Percentiles rank a stretch among this genome's conserved stretches.
These are phyloP conservation scores for Penicillium turbatum DNA, from an alignment of 495 filamentous ascomycete species.

Conservation along the genomic window DNA sequence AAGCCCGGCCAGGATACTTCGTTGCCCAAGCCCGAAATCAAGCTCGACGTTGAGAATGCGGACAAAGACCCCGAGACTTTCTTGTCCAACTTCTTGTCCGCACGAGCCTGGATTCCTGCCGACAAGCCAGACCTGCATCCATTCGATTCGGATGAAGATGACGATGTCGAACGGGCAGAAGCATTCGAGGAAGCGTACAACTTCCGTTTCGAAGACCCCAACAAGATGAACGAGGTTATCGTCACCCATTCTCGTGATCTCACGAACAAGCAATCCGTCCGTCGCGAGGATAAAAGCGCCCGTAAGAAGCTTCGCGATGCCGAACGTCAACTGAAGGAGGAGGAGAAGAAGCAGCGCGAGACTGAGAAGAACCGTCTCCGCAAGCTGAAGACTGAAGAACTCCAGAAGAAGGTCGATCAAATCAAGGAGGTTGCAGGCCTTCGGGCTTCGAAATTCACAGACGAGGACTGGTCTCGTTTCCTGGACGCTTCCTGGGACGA, in stretches of 20 bases:
- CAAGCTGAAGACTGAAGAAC: conserved; percentile 83
- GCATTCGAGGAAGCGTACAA: conserved; percentile 93
- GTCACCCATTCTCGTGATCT: conserved; percentile 84
- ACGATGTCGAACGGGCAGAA: conserved; percentile 77
- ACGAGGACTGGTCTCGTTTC: conserved; percentile 75
- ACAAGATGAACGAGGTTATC: conserved; percentile 74
- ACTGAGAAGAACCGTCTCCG: conserved; percentile 78
- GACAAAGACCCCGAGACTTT: conserved; percentile 89
- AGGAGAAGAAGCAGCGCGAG: conserved; percentile 68
- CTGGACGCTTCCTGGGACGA: conserved; percentile 84
- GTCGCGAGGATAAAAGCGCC: conserved; percentile 71
- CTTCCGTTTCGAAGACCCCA: conserved; percentile 89
- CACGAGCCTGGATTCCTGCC: conserved; percentile 80
- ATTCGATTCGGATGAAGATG: conserved; percentile 89
- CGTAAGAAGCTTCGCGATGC: conserved; percentile 73
- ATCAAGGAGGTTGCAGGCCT: conserved; percentile 86
- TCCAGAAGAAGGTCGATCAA: conserved; percentile 72
- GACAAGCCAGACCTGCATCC: conserved; percentile 58
- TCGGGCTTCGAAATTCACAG: conserved; percentile 56
- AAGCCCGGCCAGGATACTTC: conserved; percentile 40
- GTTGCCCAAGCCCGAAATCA: conserved; percentile 45
- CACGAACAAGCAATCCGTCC: conserved; percentile 71
- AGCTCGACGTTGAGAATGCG: conserved; percentile 65
- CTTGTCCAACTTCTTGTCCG: conserved; percentile 81
- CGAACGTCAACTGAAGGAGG: conserved; percentile 71